Percentiles rank a stretch among this genome's conserved stretches.
These are phyloP conservation scores for Pisolithus albus DNA, from an alignment of 768 basidiomycete genomes.

Conservation along the genomic window DNA sequence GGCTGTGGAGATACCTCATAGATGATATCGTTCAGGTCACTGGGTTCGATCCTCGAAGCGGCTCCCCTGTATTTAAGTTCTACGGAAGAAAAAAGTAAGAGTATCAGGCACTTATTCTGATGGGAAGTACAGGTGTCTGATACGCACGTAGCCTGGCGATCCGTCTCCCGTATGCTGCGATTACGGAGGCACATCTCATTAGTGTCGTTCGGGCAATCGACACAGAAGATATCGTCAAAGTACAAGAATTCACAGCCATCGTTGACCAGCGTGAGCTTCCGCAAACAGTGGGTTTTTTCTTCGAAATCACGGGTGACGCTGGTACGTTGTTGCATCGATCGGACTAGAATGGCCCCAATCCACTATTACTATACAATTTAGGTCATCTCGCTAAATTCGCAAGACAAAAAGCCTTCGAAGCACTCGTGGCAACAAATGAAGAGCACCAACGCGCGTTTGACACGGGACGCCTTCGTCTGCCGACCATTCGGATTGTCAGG, in stretches of 20 bases:
- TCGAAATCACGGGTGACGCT: slow-evolving; percentile 1
- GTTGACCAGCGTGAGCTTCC: slow-evolving; percentile 1
- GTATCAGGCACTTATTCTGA: not conserved
- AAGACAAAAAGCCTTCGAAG: not conserved
- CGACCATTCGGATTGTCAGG: slow-evolving; percentile 18
- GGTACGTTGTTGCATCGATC: not conserved
- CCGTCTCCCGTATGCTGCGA: not conserved
- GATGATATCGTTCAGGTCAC: no score
- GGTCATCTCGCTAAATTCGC: not conserved
- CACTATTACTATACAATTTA: not conserved
- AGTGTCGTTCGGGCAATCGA: not conserved
- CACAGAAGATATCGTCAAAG: not conserved
- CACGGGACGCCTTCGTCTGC: slow-evolving; percentile 1
- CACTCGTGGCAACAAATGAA: not conserved
- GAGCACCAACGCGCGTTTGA: not conserved
- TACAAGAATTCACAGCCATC: not conserved
- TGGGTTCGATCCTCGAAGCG: no score
- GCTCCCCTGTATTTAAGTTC: not conserved
- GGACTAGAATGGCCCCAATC: not conserved
- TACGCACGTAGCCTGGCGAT: not conserved
- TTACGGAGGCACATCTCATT: not conserved
- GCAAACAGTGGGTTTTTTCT: not conserved
- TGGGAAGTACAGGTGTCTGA: not conserved
- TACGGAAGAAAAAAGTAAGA: not conserved
- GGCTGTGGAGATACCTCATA: no score